Evolutionary conservation across 1,284 basidiomycete species (phyloP).

Genomic region (Papiliotrema nemorosa): DNA sequence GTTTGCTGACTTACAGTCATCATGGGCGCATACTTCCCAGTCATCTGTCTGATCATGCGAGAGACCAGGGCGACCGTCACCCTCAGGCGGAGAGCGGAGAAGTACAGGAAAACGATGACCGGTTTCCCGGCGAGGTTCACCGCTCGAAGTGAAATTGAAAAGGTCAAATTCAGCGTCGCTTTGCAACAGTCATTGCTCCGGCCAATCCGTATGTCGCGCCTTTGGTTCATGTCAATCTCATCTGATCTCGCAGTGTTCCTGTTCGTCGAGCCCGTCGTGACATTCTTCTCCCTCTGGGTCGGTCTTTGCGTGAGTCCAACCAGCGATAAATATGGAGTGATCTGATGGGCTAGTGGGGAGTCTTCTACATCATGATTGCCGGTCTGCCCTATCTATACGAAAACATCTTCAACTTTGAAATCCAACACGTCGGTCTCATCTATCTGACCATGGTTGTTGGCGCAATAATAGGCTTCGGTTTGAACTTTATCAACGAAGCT

Average conservation of each 20-base stretch:
- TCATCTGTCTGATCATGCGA: conserved; percentile 34
- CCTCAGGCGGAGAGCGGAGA: conserved; percentile 34
- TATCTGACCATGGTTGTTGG: conserved; percentile 63
- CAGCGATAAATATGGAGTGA: neutral
- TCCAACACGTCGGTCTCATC: conserved; percentile 61
- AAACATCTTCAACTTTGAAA: conserved; percentile 63
- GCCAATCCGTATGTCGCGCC: conserved; percentile 16
- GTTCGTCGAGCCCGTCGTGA: conserved; percentile 70
- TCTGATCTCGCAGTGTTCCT: conserved; percentile 56
- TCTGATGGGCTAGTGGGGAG: conserved; percentile 59
- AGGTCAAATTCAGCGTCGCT: conserved; percentile 31
- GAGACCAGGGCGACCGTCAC: conserved; percentile 47
- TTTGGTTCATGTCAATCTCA: too few relatives aligned
- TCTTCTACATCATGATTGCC: conserved; percentile 67
- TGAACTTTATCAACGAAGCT: conserved; percentile 63
- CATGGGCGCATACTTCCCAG: conserved; percentile 32
- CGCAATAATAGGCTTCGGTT: conserved; percentile 57
- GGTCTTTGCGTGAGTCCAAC: conserved; percentile 55
- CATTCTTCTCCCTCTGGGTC: conserved; percentile 69
- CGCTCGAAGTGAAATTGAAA: conserved; percentile 44
- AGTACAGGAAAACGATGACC: conserved; percentile 30
- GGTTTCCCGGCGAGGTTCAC: conserved; percentile 35
- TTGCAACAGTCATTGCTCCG: conserved; percentile 34
- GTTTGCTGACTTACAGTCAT: conserved; percentile 1
- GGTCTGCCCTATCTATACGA: conserved; percentile 62